Evolutionary conservation across 768 basidiomycete genomes (phyloP).

Genomic region (Serendipita sp.): DNA sequence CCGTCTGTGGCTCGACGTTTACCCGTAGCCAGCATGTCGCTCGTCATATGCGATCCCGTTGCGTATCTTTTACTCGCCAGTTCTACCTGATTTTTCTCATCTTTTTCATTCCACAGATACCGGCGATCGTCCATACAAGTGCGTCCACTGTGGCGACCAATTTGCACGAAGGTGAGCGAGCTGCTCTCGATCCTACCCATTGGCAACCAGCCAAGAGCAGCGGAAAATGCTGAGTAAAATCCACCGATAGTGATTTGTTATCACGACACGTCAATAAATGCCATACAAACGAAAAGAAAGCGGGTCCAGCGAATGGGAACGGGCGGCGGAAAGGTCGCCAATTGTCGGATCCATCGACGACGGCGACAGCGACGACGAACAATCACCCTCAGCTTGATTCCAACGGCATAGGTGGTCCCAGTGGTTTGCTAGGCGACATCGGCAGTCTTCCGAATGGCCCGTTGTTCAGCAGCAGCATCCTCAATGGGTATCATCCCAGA

Average conservation of each 20-base stretch:
- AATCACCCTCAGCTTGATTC: neutral
- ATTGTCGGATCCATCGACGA: neutral
- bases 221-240: neutral
- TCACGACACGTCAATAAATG: constrained; percentile 81
- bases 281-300: constrained; percentile 54
- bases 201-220: too few relatives aligned
- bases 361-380: neutral
- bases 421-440: too few relatives aligned
- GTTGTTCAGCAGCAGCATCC: too few relatives aligned
- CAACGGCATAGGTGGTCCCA: too few relatives aligned
- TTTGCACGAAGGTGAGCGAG: constrained; percentile 61
- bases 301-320: neutral
- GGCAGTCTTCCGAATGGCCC: too few relatives aligned
- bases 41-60: constrained; percentile 4
- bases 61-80: constrained; percentile 11
- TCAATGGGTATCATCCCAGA: too few relatives aligned
- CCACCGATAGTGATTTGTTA: constrained; percentile 48
- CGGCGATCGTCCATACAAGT: constrained; percentile 80
- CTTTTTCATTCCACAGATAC: constrained; percentile 38
- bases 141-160: constrained; percentile 75
- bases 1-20: constrained; percentile 16
- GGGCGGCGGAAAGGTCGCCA: neutral
- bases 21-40: constrained; percentile 5
- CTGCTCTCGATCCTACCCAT: too few relatives aligned
- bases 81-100: constrained; percentile 10